A percentile compares a stretch with the other conserved stretches of the same genome.
Conservation (phyloP, 1,284 basidiomycete species). For the Blastosporella zonata region DNA sequence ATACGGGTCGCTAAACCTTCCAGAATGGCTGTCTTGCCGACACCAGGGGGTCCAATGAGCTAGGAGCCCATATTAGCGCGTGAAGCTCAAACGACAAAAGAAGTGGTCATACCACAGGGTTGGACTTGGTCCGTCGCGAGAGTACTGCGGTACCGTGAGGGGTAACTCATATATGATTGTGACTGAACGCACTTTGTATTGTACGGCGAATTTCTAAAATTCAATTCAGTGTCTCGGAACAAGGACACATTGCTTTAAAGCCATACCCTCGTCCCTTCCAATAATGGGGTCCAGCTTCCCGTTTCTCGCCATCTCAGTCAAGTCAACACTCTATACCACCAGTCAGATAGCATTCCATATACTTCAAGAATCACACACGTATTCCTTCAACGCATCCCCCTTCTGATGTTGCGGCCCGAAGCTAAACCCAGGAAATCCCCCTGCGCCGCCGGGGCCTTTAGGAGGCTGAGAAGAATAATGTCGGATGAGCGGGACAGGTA, state of each 20-base stretch:
- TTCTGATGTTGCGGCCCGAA: conserved; percentile 62
- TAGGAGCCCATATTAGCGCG: conserved; percentile 23
- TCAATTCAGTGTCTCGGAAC: conserved; percentile 1
- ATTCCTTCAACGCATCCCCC: conserved; percentile 83
- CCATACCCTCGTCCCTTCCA: conserved; percentile 77
- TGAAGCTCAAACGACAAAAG: neutral
- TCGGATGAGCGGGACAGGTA: conserved; percentile 14
- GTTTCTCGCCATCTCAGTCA: conserved; percentile 79
- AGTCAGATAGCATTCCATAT: neutral
- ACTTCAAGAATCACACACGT: conserved; percentile 43
- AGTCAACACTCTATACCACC: conserved; percentile 64
- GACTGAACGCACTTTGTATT: conserved; percentile 68
- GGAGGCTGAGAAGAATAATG: conserved; percentile 32
- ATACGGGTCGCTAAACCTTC: conserved; percentile 91
- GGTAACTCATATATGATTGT: conserved; percentile 16
- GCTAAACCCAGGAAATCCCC: conserved; percentile 54
- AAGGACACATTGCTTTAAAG: conserved; percentile 4
- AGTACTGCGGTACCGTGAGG: conserved; percentile 44
- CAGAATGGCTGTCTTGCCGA: conserved; percentile 90
- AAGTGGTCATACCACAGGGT: conserved; percentile 66
- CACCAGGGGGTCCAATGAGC: conserved; percentile 80
- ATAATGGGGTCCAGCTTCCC: conserved; percentile 91
- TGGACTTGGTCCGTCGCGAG: conserved; percentile 81
- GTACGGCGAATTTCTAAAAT: conserved; percentile 79
- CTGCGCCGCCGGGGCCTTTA: conserved; percentile 25